Evolutionary conservation across 495 filamentous ascomycete genomes (phyloP).

Genomic region (Penicillium cosmopolitanum): DNA sequence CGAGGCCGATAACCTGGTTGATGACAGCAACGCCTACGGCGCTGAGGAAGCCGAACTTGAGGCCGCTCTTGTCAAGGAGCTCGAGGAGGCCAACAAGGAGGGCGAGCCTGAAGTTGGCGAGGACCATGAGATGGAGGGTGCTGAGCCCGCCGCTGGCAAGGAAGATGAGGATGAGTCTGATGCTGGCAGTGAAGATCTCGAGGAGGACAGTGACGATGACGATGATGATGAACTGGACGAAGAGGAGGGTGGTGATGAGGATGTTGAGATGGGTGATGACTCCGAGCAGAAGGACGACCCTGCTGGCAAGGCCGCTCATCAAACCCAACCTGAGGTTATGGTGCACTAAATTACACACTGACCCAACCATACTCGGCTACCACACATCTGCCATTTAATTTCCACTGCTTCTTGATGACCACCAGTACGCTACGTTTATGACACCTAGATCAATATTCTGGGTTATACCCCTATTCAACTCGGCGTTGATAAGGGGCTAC

Average conservation of each 20-base stretch:
- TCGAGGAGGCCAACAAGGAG: slow-evolving; percentile 57
- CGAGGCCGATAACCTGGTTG: slow-evolving; percentile 83
- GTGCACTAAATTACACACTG: slow-evolving; percentile 44
- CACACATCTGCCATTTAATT: slow-evolving; percentile 10
- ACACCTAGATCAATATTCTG: slow-evolving; percentile 23
- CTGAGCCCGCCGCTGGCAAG: slow-evolving; percentile 58
- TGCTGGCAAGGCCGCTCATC: slow-evolving; percentile 36
- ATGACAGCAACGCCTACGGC: slow-evolving; percentile 85
- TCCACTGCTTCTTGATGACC: slow-evolving; percentile 23
- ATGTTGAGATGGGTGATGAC: slow-evolving; percentile 82
- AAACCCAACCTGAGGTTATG: slow-evolving; percentile 54
- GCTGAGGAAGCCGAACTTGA: slow-evolving; percentile 67
- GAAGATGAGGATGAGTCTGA: slow-evolving; percentile 79
- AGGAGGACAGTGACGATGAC: slow-evolving; percentile 87
- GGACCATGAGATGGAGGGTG: slow-evolving; percentile 84
- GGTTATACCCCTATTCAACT: slow-evolving; percentile 18
- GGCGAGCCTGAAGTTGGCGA: slow-evolving; percentile 44
- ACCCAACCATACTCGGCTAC: not conserved
- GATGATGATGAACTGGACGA: slow-evolving; percentile 83
- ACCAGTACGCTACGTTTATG: slow-evolving; percentile 42
- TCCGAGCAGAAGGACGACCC: slow-evolving; percentile 47
- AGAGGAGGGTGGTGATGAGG: slow-evolving; percentile 71
- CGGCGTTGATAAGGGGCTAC: slow-evolving; percentile 30
- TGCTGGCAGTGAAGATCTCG: slow-evolving; percentile 93
- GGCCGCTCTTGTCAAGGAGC: slow-evolving; percentile 59